Evolutionary conservation across 2,329 filamentous ascomycete genomes (phyloP).

Genomic region (Nemania serpens): DNA sequence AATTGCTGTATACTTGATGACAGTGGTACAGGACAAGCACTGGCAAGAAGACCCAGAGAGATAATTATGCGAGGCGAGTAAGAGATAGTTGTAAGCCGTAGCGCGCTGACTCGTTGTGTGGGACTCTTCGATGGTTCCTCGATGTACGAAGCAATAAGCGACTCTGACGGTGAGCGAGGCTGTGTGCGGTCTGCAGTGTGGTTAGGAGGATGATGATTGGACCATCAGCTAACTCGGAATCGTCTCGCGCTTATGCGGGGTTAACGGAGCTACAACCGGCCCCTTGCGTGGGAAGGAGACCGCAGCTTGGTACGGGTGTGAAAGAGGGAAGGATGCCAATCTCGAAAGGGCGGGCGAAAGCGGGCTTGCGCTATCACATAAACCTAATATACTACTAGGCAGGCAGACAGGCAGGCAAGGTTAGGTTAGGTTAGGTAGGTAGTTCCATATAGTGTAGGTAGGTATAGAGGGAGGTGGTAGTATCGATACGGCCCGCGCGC

Average conservation of each 20-base stretch:
- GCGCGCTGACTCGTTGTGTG: background rate
- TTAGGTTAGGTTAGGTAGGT: too few species aligned
- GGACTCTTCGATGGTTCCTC: background rate
- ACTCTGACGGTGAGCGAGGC: constrained; percentile 21
- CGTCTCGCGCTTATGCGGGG: constrained; percentile 21
- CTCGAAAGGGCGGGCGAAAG: too few species aligned
- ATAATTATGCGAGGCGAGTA: background rate
- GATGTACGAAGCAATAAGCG: constrained; percentile 1
- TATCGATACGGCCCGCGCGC: background rate
- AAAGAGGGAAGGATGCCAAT: background rate
- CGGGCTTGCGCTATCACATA: too few species aligned
- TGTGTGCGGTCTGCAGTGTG: constrained; percentile 1
- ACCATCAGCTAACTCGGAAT: constrained; percentile 1
- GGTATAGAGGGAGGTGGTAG: background rate
- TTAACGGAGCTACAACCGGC: constrained; percentile 1
- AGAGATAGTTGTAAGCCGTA: background rate
- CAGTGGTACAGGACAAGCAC: background rate
- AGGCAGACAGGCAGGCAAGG: too few species aligned
- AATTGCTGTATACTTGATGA: too few species aligned
- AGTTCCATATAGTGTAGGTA: too few species aligned
- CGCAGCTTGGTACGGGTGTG: background rate
- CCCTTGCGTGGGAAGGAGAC: background rate
- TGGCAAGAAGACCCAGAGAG: background rate
- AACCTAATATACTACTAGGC: background rate
- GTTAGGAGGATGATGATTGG: constrained; percentile 9